These are phyloP conservation scores for Cryptococcus sp. DNA, from an alignment of 1,284 basidiomycete genomes.

Conservation along the genomic window DNA sequence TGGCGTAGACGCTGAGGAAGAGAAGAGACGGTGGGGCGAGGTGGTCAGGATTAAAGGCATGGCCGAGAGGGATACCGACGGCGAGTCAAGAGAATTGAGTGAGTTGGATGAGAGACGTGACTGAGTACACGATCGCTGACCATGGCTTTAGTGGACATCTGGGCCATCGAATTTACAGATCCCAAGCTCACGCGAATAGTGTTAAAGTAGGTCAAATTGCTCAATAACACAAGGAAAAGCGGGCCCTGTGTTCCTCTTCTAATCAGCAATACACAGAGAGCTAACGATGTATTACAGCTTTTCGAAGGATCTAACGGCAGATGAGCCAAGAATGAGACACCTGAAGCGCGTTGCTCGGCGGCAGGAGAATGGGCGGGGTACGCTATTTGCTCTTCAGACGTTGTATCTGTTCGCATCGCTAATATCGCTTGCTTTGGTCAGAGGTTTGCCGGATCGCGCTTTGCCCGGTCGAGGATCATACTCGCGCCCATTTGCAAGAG, in stretches of 20 bases:
- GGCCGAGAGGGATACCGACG: conserved; percentile 40
- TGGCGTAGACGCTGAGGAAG: conserved; percentile 15
- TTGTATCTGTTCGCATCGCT: no score
- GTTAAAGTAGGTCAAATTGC: conserved; percentile 61
- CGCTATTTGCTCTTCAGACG: no score
- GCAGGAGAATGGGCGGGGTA: conserved; percentile 46
- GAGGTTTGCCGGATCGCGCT: conserved; percentile 32
- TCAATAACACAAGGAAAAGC: no score
- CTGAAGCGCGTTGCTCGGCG: conserved; percentile 70
- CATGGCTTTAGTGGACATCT: conserved; percentile 62
- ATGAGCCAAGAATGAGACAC: conserved; percentile 63
- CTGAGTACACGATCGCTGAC: conserved; percentile 12
- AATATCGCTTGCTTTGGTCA: neutral
- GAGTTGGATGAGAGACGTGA: conserved; percentile 16
- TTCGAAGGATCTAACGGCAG: conserved; percentile 44
- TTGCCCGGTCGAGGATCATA: conserved; percentile 31
- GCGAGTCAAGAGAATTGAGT: conserved; percentile 33
- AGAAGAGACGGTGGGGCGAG: conserved; percentile 23
- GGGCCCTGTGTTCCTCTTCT: neutral
- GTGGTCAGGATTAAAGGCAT: conserved; percentile 37
- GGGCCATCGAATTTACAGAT: conserved; percentile 82
- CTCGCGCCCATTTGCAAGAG: conserved; percentile 23
- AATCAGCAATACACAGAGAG: neutral
- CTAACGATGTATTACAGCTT: conserved; percentile 25
- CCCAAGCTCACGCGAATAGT: conserved; percentile 63